Evolutionary conservation across 2,329 filamentous ascomycete genomes (phyloP).

Genomic region (Trichoderma afroharzianum): DNA sequence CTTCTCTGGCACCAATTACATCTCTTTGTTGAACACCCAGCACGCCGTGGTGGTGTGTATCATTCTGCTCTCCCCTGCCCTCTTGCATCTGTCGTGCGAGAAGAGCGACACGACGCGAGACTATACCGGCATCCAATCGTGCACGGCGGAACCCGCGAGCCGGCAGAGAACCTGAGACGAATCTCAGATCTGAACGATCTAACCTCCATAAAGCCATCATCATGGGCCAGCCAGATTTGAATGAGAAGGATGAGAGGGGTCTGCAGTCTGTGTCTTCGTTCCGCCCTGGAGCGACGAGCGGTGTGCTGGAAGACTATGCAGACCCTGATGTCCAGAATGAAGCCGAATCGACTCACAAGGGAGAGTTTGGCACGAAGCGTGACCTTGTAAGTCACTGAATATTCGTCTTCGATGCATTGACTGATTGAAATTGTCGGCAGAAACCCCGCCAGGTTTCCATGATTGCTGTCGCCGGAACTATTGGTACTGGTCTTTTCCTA

Average conservation of each 20-base stretch:
- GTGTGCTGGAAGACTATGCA: conserved; percentile 2
- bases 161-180: background rate
- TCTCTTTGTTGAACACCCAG: background rate
- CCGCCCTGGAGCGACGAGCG: background rate
- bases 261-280: conserved; percentile 12
- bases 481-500: conserved; percentile 32
- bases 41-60: background rate
- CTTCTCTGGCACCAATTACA: background rate
- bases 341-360: conserved; percentile 17
- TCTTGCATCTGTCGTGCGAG: background rate
- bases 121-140: background rate
- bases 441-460: conserved; percentile 27
- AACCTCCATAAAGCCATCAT: background rate
- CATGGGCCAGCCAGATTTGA: background rate
- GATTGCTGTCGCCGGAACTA: conserved; percentile 41
- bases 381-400: conserved; percentile 13
- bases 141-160: background rate
- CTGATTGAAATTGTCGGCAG: background rate
- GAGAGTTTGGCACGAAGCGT: conserved; percentile 19
- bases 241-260: conserved; percentile 7
- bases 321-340: conserved; percentile 16
- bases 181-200: background rate
- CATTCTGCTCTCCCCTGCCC: background rate
- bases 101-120: background rate
- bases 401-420: background rate